Evolutionary conservation across 352 stramenopile genomes (phyloP), one percentile per base, ranked within the genome.

Genomic region (Pythium scleroteichum): DNA sequence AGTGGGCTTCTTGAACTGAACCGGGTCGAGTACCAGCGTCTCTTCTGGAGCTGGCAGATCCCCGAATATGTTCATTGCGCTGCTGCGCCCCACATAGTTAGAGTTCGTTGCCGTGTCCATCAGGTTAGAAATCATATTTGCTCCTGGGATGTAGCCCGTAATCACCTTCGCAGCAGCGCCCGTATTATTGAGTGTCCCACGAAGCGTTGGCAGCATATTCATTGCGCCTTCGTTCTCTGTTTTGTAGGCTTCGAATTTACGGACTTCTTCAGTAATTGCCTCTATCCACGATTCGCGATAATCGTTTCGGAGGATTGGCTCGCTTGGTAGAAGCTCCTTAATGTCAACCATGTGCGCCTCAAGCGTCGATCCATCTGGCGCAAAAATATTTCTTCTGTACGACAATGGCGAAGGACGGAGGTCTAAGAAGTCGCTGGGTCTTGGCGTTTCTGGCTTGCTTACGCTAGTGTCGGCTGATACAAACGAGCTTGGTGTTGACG

Each of bases 331-430:
- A 1, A 91, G 44, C 39, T 90, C 81, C 19, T 75, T 69, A 59
- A 93, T 90, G 41, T 88, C 70, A 39, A 87, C 85, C 50, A 91
- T 45, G 24, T 67, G 69, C 2, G 82, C 84, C 55, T 93, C 81
- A 20, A 91, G 61, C 5, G 81, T 80, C n/a, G 84, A 89, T 9
- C 82, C 84, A 61, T 93, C 82, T 0, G 77, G 78, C 4, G 81
- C 65, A 48, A 72, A 91, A 51, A 93, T 90, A 44, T 73, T 88
- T 51, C 87, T 82, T 19, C 76, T 82, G 56, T 86, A 93, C 26
- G 78, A 75, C 29, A 79, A 39, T 0, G 80, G 79, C 14, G 82
- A 63, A 12, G 84, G 71, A 24, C 85, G 53, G 10, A 87, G 76
- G 55, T 90, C 84, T 41, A 81, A 82, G 52, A 89, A 93, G 45